These are phyloP conservation scores for Collybiopsis confluens DNA, from an alignment of 768 basidiomycete genomes.

Conservation along the genomic window DNA sequence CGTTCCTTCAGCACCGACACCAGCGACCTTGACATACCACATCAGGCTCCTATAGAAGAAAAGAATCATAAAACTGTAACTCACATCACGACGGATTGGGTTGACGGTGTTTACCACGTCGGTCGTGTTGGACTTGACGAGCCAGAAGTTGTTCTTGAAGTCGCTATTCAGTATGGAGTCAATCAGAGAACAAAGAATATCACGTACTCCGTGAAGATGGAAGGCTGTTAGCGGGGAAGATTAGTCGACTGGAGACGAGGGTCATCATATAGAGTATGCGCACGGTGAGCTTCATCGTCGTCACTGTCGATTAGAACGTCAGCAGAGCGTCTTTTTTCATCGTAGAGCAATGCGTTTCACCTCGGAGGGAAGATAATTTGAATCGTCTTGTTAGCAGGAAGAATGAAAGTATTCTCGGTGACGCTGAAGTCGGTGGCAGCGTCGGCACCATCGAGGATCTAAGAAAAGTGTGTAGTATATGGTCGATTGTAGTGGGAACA, in stretches of 20 bases:
- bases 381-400: slow-evolving; percentile 33
- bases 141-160: slow-evolving; percentile 31
- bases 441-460: slow-evolving; percentile 30
- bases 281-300: slow-evolving; percentile 24
- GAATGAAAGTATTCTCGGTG: slow-evolving; percentile 33
- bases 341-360: background rate
- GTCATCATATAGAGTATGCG: background rate
- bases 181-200: background rate
- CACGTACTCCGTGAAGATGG: slow-evolving; percentile 25
- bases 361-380: slow-evolving; percentile 31
- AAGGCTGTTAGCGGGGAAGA: slow-evolving; percentile 12
- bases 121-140: slow-evolving; percentile 33
- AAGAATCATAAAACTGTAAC: background rate
- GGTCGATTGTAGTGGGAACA: background rate
- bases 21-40: slow-evolving; percentile 11
- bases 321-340: background rate
- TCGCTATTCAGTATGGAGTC: background rate
- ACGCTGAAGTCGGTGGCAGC: slow-evolving; percentile 22
- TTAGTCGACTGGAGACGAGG: background rate
- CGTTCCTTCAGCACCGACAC: slow-evolving; percentile 14
- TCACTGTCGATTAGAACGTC: slow-evolving; percentile 8
- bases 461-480: background rate
- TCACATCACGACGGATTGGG: slow-evolving; percentile 37
- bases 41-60: background rate
- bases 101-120: slow-evolving; percentile 36